Conservation (phyloP, 116 monocot species). For the Cymodocea nodosa region DNA sequence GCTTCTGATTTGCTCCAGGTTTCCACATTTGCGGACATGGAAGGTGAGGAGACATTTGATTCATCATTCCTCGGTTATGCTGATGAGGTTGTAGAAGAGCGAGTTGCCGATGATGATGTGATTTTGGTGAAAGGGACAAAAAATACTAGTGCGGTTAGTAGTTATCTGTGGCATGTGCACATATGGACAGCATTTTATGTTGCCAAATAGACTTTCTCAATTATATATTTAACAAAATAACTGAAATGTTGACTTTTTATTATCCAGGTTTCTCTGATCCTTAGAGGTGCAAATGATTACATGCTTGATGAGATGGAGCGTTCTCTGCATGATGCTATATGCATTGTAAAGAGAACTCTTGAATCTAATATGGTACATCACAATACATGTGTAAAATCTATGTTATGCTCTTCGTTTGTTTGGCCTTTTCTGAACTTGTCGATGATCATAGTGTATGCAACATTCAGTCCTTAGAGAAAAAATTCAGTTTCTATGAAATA, state of each 20-base stretch:
- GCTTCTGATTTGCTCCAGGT: constrained; percentile 25
- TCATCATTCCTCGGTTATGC: constrained; percentile 70
- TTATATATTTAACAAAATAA: not conserved
- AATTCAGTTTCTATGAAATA: no score
- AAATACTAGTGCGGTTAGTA: constrained; percentile 76
- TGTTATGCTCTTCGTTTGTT: not conserved
- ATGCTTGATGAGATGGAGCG: constrained; percentile 99
- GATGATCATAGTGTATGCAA: no score
- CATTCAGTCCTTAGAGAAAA: no score
- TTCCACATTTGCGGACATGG: constrained; percentile 98
- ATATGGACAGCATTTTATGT: not conserved
- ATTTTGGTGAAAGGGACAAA: constrained; percentile 87
- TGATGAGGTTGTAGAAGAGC: constrained; percentile 91
- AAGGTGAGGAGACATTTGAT: constrained; percentile 98
- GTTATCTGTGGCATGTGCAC: not conserved
- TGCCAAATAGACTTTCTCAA: no score
- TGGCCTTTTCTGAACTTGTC: not conserved
- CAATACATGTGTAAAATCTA: not conserved
- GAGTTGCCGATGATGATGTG: constrained; percentile 86
- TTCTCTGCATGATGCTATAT: constrained; percentile 85
- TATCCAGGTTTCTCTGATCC: constrained; percentile 39
- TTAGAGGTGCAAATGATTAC: constrained; percentile 93
- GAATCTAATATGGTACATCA: constrained; percentile 74
- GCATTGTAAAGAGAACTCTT: constrained; percentile 91
- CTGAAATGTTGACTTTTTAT: not conserved